Evolutionary conservation across 1,139 yeast genomes (phyloP), one percentile per base, ranked within the genome.

Genomic region (Nakaseomyces bracarensis): DNA sequence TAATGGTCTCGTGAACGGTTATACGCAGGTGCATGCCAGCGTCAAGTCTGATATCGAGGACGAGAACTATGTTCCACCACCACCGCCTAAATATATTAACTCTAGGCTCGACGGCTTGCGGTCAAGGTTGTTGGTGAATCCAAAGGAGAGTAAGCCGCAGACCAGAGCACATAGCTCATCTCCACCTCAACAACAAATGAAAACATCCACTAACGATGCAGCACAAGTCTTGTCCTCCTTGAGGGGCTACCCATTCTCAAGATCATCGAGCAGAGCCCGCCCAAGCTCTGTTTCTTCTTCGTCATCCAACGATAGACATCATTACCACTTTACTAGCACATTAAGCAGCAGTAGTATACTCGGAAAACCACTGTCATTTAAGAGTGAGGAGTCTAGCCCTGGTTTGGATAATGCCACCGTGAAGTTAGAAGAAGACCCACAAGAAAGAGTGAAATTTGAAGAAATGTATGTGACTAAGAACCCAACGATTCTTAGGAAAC

Each of bases 221-320:
- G 64, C 61, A 5, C 61, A 56, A 2, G 61, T 57, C 2, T 42
- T 60, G 21, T 59, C 63, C 7, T 56, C 51, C 37, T 53, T 60
- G 60, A 51, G 62, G 39, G 59, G 63, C 13, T 58, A 63, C 3
- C 61, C 64, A 3, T 60, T 52, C 41, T 46, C 50, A 35, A n/a
- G 26, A 8, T 33, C 36, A 5, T 33, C 36, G 10, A 33, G 26
- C 26, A 33, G 36, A 21, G 18, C 26, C 6, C 25, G 26, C 11
- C 36, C 36, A 4, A 33, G 26, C 26, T 33, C 36, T 3, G 36
- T 15, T 4, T 33, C 36, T 6, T 33, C 36, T 15, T 20, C 36
- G 4, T 33, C 36, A 6, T 20, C 36, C 7, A 31, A 19, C n/a
- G 36, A 33, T 15, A 33, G 26, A 21, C 36, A 33, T n/a, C 36